Percentiles rank a stretch among this genome's conserved stretches.
Conservation (phyloP, 495 filamentous ascomycete species). For the Penicillium nucicola region DNA sequence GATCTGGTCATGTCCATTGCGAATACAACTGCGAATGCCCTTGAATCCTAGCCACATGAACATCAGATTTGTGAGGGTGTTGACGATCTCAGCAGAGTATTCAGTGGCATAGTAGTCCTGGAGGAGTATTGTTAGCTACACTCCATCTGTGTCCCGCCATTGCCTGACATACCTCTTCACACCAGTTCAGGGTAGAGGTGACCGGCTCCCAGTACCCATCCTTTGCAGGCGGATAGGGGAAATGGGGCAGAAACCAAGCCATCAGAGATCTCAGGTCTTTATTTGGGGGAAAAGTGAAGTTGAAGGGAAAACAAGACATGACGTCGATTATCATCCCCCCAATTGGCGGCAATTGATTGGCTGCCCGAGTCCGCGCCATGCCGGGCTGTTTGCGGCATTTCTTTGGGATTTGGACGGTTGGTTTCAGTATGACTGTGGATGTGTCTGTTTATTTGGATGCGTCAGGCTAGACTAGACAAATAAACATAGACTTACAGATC, state of each 20-base stretch:
- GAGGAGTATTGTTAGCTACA: background rate
- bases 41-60: conserved; percentile 73
- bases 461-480: too few species aligned
- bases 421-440: background rate
- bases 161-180: conserved; percentile 68
- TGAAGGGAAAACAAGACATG: conserved; percentile 12
- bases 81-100: conserved; percentile 63
- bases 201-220: conserved; percentile 81
- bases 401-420: background rate
- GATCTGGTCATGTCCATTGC: conserved; percentile 67
- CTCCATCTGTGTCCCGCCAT: background rate
- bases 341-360: conserved; percentile 17
- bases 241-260: conserved; percentile 47
- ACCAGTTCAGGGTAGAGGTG: conserved; percentile 90
- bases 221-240: conserved; percentile 65
- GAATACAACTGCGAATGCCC: conserved; percentile 67
- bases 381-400: conserved; percentile 12
- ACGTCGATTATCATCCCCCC: conserved; percentile 20
- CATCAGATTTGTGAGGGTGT: conserved; percentile 76
- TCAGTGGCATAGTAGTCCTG: conserved; percentile 61
- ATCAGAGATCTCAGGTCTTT: conserved; percentile 17
- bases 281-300: background rate
- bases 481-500: too few species aligned
- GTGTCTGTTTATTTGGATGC: background rate
- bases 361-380: conserved; percentile 16